A percentile compares a stretch with the other conserved stretches of the same genome.
phyloP scores from a whole-genome alignment of 495 filamentous ascomycete genomes.

The Lophiostoma macrostomum region DNA sequence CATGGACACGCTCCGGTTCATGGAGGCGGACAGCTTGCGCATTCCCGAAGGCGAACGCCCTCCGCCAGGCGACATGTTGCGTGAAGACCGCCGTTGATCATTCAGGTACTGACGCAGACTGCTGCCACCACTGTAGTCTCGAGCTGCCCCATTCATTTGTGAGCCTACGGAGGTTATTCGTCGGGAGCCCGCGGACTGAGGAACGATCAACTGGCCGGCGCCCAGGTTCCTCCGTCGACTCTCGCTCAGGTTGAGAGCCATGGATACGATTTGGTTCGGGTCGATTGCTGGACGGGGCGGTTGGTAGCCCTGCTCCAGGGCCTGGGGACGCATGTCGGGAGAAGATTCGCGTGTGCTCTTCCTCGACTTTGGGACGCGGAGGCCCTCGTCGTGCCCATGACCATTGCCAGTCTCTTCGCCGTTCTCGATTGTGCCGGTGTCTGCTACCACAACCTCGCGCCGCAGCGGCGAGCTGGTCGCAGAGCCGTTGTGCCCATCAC shows the following conservation, averaged over 20 bases:
- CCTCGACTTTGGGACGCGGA: conserved; percentile 16
- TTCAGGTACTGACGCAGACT: conserved; percentile 63
- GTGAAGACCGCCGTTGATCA: conserved; percentile 58
- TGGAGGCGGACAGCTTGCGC: conserved; percentile 19
- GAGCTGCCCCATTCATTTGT: conserved; percentile 34
- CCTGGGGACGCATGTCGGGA: background rate
- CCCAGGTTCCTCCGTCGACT: conserved; percentile 61
- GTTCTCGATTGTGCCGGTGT: background rate
- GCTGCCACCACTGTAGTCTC: conserved; percentile 42
- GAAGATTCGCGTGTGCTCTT: background rate
- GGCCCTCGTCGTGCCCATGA: background rate
- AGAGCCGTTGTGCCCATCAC: conserved; percentile 21
- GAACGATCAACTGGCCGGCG: conserved; percentile 31
- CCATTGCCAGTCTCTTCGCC: background rate
- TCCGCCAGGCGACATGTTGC: conserved; percentile 57
- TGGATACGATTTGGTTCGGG: conserved; percentile 81
- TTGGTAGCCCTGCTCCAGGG: background rate
- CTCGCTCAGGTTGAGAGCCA: conserved; percentile 85
- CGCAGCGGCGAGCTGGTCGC: conserved; percentile 34
- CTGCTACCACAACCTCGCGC: conserved; percentile 22
- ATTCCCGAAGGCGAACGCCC: conserved; percentile 32
- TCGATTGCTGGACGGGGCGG: conserved; percentile 47
- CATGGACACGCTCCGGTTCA: conserved; percentile 6
- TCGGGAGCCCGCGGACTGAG: conserved; percentile 46
- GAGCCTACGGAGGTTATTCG: conserved; percentile 52